Base-by-base conservation (phyloP, 495 filamentous ascomycete species). In the Polyplosphaeria fusca region DNA sequence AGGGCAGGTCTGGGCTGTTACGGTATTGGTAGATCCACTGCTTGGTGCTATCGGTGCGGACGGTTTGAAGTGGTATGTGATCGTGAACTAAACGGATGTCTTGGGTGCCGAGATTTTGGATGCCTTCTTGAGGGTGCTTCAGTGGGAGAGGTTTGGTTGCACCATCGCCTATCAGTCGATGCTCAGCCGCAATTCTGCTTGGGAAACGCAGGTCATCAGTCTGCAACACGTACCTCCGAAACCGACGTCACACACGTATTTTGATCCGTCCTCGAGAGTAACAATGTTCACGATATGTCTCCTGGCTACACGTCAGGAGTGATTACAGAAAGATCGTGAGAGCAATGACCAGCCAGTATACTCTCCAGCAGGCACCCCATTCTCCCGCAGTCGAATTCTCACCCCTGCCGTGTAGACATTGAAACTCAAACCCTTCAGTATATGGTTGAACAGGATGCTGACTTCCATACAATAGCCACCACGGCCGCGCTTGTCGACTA, bases 231-330 rank as follows among this genome's bases (percentile, higher is more conserved):
- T n/a, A 88, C 91, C 25, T 81, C 85, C 61, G 84, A 90, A 71
- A 87, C 95, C 71, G 86, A 85, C 65, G 87, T 96, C 71, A 87
- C 89, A 74, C 74, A 67, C 54, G 37, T 63, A 63, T 41, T 47
- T 56, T 24, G 41, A 12, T 1, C 55, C 50, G 25, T 42, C 35
- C 2, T 53, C 22, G 27, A 67, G 42, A 24, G 55, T 64, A 16
- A 67, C 64, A 25, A 67, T 63, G 48, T 67, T 67, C 24, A 67
- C 64, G 39, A 63, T 56, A 41, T 67, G 60, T 4, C 50, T 38
- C 59, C 57, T 65, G 32, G n/a, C n/a, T n/a, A n/a, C n/a, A n/a
- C n/a, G n/a, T n/a, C n/a, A n/a, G n/a, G n/a, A n/a, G n/a, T n/a
- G n/a, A n/a, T n/a, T n/a, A n/a, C n/a, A n/a, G n/a, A n/a, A n/a